phyloP scores from a whole-genome alignment of 2,329 filamentous ascomycete genomes.

The Pyrenophora teres region DNA sequence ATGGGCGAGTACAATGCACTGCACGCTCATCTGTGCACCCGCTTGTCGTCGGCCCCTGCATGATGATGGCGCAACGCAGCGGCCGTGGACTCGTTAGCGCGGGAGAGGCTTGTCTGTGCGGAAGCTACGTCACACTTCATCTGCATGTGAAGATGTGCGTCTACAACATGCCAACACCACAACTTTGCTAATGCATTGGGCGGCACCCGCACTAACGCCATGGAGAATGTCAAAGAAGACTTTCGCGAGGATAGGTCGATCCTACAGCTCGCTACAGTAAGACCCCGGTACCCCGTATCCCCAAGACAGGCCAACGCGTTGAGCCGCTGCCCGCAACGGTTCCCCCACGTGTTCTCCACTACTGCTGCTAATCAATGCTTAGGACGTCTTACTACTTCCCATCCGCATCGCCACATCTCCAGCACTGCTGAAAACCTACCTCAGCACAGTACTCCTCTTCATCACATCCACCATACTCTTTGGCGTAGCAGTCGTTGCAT shows the following conservation, averaged over 20 bases:
- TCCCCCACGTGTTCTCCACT: neutral
- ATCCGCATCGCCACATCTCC: conserved; percentile 63
- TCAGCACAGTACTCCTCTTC: conserved; percentile 62
- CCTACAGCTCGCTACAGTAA: conserved; percentile 30
- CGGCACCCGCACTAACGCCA: conserved; percentile 10
- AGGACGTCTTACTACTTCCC: conserved; percentile 61
- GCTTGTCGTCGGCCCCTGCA: conserved; percentile 17
- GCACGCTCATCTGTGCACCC: conserved; percentile 18
- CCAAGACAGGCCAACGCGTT: neutral
- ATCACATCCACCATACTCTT: conserved; percentile 61
- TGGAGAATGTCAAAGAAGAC: conserved; percentile 33
- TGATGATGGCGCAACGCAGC: neutral
- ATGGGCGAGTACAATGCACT: neutral
- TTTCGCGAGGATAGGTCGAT: conserved; percentile 16
- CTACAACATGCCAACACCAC: conserved; percentile 13
- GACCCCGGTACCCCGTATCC: neutral
- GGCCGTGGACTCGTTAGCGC: conserved; percentile 26
- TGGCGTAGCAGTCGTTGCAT: conserved; percentile 63
- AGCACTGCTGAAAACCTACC: conserved; percentile 66
- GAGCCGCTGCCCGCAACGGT: neutral
- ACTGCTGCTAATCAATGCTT: conserved; percentile 14
- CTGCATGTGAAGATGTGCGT: conserved; percentile 33
- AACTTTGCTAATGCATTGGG: conserved; percentile 1
- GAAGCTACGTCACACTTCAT: conserved; percentile 35
- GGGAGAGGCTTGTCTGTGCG: conserved; percentile 27